Conservation (phyloP, 495 filamentous ascomycete species). For the Bathelium albidoporum region DNA sequence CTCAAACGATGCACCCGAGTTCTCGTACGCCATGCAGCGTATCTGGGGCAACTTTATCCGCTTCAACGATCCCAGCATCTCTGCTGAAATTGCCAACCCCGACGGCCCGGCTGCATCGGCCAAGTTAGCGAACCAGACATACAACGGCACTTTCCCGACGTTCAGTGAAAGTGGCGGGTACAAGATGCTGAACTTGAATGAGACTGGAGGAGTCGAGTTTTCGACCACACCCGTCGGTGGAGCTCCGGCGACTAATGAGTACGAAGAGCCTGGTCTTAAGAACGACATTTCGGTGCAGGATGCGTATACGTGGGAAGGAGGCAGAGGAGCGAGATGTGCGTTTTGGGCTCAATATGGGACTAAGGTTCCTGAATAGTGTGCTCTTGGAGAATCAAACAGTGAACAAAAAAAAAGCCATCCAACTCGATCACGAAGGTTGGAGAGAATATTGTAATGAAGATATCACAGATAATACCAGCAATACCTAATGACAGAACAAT, state of each 20-base stretch:
- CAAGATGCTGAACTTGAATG: constrained; percentile 9
- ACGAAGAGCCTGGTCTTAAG: constrained; percentile 7
- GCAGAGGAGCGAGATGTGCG: constrained; percentile 18
- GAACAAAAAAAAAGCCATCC: not conserved
- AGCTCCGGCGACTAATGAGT: not conserved
- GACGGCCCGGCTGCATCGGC: not conserved
- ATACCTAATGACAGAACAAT: too few species aligned
- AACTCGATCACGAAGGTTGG: too few species aligned
- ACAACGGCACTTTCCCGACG: constrained; percentile 1
- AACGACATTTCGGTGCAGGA: constrained; percentile 14
- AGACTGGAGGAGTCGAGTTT: constrained; percentile 6
- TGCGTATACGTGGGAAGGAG: constrained; percentile 22
- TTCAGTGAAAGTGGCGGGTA: not conserved
- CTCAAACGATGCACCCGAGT: constrained; percentile 24
- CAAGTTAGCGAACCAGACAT: constrained; percentile 3
- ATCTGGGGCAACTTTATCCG: constrained; percentile 50
- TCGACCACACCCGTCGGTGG: not conserved
- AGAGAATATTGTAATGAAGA: too few species aligned
- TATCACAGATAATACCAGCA: too few species aligned
- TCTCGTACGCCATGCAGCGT: constrained; percentile 27
- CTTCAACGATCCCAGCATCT: constrained; percentile 40
- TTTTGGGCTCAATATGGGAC: constrained; percentile 17
- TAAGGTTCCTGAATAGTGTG: constrained; percentile 16
- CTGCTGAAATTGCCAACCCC: constrained; percentile 32
- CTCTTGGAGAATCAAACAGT: not conserved